phyloP scores from a whole-genome alignment of 768 basidiomycete species.

The Hygrocybe coccinea region DNA sequence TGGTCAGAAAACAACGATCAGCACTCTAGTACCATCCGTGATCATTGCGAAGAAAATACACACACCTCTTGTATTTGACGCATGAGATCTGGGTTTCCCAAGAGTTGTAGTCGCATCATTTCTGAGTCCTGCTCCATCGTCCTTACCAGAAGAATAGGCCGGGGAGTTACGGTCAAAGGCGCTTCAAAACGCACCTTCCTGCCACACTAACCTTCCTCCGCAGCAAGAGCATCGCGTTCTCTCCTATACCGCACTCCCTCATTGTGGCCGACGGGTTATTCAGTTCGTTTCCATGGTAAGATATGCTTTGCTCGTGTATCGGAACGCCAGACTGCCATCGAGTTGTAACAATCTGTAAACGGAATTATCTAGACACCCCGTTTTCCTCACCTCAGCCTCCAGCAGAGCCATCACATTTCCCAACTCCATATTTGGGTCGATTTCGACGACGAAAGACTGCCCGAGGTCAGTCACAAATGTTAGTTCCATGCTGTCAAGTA shows the following conservation, averaged over 20 bases:
- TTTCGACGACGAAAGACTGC: conserved; percentile 65
- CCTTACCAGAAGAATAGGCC: conserved; percentile 34
- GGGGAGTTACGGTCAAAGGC: not conserved
- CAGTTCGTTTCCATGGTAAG: conserved; percentile 62
- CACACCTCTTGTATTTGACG: conserved; percentile 62
- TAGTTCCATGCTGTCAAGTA: conserved; percentile 49
- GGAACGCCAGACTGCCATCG: conserved; percentile 66
- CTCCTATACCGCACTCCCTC: conserved; percentile 55
- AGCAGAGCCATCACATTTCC: conserved; percentile 89
- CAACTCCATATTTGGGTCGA: conserved; percentile 86
- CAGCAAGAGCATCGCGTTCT: conserved; percentile 62
- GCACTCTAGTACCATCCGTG: not conserved
- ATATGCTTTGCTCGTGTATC: conserved; percentile 65
- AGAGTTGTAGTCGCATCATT: conserved; percentile 81
- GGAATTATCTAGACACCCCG: conserved; percentile 3
- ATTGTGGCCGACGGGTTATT: conserved; percentile 64
- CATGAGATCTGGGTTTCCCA: conserved; percentile 83
- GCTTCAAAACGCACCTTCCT: conserved; percentile 33
- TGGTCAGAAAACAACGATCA: not conserved
- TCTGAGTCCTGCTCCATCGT: conserved; percentile 77
- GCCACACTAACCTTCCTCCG: conserved; percentile 51
- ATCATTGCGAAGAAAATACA: conserved; percentile 5
- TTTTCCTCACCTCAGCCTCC: conserved; percentile 79
- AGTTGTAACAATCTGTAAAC: not conserved
- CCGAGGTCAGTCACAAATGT: conserved; percentile 70